Conservation (phyloP, 1,284 basidiomycete genomes). For the Trametes hirsuta region DNA sequence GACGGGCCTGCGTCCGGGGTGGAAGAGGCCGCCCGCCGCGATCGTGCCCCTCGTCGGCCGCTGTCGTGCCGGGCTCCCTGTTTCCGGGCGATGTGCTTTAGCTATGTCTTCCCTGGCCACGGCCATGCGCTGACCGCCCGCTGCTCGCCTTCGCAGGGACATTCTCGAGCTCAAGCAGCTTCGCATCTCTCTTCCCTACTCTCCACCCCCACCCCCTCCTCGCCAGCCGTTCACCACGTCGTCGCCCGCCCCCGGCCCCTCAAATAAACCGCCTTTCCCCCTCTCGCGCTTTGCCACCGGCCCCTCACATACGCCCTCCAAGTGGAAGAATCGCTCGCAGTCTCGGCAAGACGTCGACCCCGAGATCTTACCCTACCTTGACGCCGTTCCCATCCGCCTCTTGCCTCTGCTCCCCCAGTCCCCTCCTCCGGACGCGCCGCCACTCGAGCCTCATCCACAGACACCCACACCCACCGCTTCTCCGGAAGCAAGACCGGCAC, state of each 20-base stretch:
- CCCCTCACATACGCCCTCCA: slow-evolving; percentile 32
- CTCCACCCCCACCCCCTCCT: slow-evolving; percentile 29
- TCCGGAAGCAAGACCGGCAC: slow-evolving; percentile 16
- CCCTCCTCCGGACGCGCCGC: slow-evolving; percentile 6
- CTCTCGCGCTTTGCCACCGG: slow-evolving; percentile 33
- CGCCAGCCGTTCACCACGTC: slow-evolving; percentile 33
- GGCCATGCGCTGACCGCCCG: neutral
- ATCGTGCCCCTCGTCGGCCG: neutral
- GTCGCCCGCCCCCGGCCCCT: slow-evolving; percentile 12
- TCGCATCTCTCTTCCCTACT: slow-evolving; percentile 38
- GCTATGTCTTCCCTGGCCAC: neutral
- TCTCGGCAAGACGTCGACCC: slow-evolving; percentile 28
- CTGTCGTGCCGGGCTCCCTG: neutral
- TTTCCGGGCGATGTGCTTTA: neutral
- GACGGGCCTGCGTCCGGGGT: slow-evolving; percentile 10
- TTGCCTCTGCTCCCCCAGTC: slow-evolving; percentile 33
- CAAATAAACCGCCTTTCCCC: slow-evolving; percentile 26
- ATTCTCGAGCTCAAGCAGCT: slow-evolving; percentile 43
- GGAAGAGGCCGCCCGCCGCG: slow-evolving; percentile 1
- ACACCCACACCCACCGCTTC: slow-evolving; percentile 22
- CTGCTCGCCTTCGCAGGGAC: slow-evolving; percentile 31
- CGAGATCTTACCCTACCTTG: slow-evolving; percentile 37
- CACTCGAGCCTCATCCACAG: slow-evolving; percentile 15
- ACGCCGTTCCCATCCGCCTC: slow-evolving; percentile 38
- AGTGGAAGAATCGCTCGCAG: slow-evolving; percentile 35